Base-by-base conservation (phyloP, 768 basidiomycete species). In the Mycena capillaripes region DNA sequence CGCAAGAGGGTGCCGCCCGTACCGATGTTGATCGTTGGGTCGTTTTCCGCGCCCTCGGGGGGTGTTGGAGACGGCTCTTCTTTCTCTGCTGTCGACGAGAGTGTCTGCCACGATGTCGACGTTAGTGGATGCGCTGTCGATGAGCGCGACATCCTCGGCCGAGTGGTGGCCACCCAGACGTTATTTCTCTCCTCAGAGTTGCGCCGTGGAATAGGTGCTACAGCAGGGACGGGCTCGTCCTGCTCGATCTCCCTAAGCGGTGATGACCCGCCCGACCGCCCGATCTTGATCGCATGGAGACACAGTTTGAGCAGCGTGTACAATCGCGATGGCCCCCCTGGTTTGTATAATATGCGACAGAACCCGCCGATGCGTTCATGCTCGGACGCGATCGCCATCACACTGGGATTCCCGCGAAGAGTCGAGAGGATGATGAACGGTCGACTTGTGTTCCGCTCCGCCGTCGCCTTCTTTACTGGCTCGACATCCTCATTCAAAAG, bases 341-440 rank as follows among this genome's bases (percentile, higher is more conserved):
- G 97, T 79, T 98, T 98, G 88, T 92, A 94, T 16, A 97, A 82
- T 27, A 96, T 85, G n/a, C 94, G 92, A 81, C 94, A 96, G 81
- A 95, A 94, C 30, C 96, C 96, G 11, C 97, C 97, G 14, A 92
- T 89, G 50, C 86, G 86, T 78, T 96, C 95, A 78, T 94, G 92
- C 25, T 94, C 91, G 68, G 85, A 88, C 64, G 91, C 90, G 17
- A 90, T 87, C 12, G 85, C 82, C 86, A 93, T 89, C 61, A 92
- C 79, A 62, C 84, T 81, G 19, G 92, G 86, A 79, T 89, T 91
- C 21, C 93, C 92, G 53, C 95, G 89, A 34, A 87, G 86, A 0
- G 93, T 87, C 21, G 93, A 92, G 42, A 97, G 84, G 61, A 97
- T 84, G 76, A 98, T 86, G 80, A 95, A 93, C 0, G 95, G 92